These are phyloP conservation scores for Penicillium sp. DNA, from an alignment of 2,329 filamentous ascomycete genomes.

Conservation along the genomic window DNA sequence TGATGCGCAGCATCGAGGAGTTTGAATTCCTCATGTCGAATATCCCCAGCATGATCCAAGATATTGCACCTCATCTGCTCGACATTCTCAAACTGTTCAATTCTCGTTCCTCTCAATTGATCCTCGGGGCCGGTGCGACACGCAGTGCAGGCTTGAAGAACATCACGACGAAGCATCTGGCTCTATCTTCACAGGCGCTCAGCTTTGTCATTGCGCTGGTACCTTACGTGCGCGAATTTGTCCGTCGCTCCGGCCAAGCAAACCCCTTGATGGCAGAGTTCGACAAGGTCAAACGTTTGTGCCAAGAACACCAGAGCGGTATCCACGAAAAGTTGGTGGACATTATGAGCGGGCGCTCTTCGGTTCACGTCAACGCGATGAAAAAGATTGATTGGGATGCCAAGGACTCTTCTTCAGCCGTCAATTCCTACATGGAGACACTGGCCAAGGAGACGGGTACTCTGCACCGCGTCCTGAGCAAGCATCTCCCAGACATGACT, in stretches of 20 bases:
- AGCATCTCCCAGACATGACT: slow-evolving; percentile 75
- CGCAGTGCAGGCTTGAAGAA: slow-evolving; percentile 87
- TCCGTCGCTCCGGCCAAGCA: slow-evolving; percentile 70
- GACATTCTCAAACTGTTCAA: slow-evolving; percentile 93
- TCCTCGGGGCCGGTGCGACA: slow-evolving; percentile 90
- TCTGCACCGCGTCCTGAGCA: slow-evolving; percentile 78
- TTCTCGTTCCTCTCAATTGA: slow-evolving; percentile 92
- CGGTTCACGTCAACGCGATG: slow-evolving; percentile 73
- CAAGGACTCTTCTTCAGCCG: slow-evolving; percentile 45
- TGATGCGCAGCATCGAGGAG: slow-evolving; percentile 76
- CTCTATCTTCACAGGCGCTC: slow-evolving; percentile 84
- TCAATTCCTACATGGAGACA: slow-evolving; percentile 80
- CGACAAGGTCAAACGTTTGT: slow-evolving; percentile 79
- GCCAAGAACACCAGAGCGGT: slow-evolving; percentile 85
- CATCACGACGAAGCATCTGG: slow-evolving; percentile 93
- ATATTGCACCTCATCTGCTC: slow-evolving; percentile 76
- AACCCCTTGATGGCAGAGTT: slow-evolving; percentile 74
- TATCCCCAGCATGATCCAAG: slow-evolving; percentile 85
- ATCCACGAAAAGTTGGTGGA: slow-evolving; percentile 93
- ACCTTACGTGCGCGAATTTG: slow-evolving; percentile 88
- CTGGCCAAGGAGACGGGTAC: slow-evolving; percentile 83
- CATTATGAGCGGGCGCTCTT: slow-evolving; percentile 81
- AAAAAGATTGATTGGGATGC: slow-evolving; percentile 74
- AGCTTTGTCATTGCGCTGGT: slow-evolving; percentile 85
- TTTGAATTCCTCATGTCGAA: slow-evolving; percentile 81